phyloP scores from a whole-genome alignment of 1,284 basidiomycete genomes.

The Golubevia sp. region DNA sequence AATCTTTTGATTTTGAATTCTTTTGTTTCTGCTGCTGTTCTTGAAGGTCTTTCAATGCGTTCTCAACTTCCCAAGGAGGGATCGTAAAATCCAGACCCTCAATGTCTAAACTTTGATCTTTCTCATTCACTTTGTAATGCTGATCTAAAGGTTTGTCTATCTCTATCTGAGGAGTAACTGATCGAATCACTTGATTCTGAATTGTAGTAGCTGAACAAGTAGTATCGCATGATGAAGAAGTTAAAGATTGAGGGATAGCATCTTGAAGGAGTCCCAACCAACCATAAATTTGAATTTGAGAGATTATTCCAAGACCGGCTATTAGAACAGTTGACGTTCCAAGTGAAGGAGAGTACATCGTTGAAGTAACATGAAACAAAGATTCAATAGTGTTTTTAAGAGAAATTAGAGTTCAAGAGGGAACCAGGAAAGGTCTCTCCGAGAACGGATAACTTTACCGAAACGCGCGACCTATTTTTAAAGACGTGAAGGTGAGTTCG shows the following conservation, averaged over 20 bases:
- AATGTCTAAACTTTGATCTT: conserved; percentile 12
- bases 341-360: too few species aligned
- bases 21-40: too few species aligned
- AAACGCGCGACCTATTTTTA: too few species aligned
- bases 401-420: too few species aligned
- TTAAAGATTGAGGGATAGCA: conserved; percentile 19
- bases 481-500: too few species aligned
- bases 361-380: too few species aligned
- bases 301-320: conserved; percentile 32
- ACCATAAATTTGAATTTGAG: conserved; percentile 30
- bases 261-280: conserved; percentile 24
- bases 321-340: conserved; percentile 31
- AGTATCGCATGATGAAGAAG: conserved; percentile 2
- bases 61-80: too few species aligned
- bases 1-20: too few species aligned
- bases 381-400: too few species aligned
- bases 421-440: too few species aligned
- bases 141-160: conserved; percentile 4
- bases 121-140: conserved; percentile 15
- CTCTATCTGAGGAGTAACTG: not conserved
- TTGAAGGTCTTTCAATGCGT: too few species aligned
- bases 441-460: too few species aligned
- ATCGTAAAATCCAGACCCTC: not conserved
- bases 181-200: not conserved
- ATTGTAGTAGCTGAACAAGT: not conserved